phyloP scores from a whole-genome alignment of 2,329 filamentous ascomycete species.

The Diaporthe ilicicola region DNA sequence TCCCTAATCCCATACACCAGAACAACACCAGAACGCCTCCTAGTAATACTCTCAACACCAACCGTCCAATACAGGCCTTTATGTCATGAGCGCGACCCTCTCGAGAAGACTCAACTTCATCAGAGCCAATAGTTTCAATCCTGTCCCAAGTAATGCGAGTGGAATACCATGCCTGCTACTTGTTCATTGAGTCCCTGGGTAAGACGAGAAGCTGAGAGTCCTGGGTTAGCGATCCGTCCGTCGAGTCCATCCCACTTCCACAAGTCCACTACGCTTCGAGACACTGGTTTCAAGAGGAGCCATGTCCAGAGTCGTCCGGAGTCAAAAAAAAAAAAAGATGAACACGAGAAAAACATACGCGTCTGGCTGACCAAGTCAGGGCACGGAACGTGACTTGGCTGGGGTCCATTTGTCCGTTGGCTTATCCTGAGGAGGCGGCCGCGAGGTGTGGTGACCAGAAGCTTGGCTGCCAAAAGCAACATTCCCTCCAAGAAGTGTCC shows the following conservation, averaged over 20 bases:
- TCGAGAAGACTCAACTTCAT: background rate
- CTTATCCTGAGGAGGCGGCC: background rate
- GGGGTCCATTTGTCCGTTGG: background rate
- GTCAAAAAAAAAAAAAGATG: constrained; percentile 22
- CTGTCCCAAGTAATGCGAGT: background rate
- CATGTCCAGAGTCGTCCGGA: constrained; percentile 22
- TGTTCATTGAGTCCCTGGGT: background rate
- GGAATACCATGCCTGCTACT: background rate
- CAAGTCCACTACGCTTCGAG: background rate
- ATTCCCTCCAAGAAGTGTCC: constrained; percentile 2
- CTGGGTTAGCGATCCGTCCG: constrained; percentile 31
- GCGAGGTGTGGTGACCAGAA: background rate
- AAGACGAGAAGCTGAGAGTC: constrained; percentile 19
- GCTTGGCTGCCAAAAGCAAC: background rate
- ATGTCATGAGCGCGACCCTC: background rate
- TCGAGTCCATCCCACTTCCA: background rate
- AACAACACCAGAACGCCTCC: background rate
- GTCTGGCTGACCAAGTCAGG: constrained; percentile 21
- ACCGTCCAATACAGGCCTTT: background rate
- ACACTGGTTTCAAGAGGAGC: background rate
- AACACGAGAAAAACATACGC: constrained; percentile 32
- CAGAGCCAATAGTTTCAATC: background rate
- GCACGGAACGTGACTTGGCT: constrained; percentile 21
- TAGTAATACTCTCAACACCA: background rate
- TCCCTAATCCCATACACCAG: background rate